Base-by-base conservation (phyloP, 108 stramenopile genomes). In the Phaeodactylum tricornutum region DNA sequence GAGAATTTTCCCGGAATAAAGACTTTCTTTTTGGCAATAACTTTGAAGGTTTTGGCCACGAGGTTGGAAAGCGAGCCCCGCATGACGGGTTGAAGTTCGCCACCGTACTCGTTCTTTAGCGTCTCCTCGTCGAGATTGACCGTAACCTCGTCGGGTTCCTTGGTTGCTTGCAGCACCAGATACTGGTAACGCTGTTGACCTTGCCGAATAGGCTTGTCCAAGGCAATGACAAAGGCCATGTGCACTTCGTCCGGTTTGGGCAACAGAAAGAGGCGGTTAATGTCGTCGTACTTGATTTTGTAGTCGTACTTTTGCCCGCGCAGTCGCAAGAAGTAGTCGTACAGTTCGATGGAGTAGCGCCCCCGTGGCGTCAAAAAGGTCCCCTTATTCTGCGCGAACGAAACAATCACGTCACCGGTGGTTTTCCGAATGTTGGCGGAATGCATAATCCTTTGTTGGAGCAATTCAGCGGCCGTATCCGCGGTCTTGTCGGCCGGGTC, bases 101-200 rank as follows among this genome's bases (percentile, higher is more conserved):
- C 84, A 20, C 72, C 69, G 71, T 95, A 99, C 57, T 94, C 92
- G 41, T 88, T 77, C 59, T 94, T 59, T 23, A 93, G 62, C 39
- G 93, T 93, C 29, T 92, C 93, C 57, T 93, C 90, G 45, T 80
- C 80, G 23, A 97, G 61, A 57, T 95, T 95, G 43, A 99, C 71
- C 22, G 64, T 61, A 15, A 97, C 61, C 47, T 93, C 86, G 42
- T 75, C 70, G 19, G 79, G 89, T 43, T 75, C 85, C 52, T 85
- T 79, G 16, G 74, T 79, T 19, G 80, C 53, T 57, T 96, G 94
- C 68, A 98, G 69, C 0, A 99, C 99, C 17, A 99, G 57, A 80
- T 96, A 81, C 42, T 91, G 88, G 69, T 99, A 97, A 22, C 92
- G 67, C 57, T 97, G 97, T 68, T 97, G 93, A 17, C 99, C 99